Percentiles rank a stretch among this genome's conserved stretches.
phyloP scores from a whole-genome alignment of 1,139 yeast species.

The Fermentozyma sake region DNA sequence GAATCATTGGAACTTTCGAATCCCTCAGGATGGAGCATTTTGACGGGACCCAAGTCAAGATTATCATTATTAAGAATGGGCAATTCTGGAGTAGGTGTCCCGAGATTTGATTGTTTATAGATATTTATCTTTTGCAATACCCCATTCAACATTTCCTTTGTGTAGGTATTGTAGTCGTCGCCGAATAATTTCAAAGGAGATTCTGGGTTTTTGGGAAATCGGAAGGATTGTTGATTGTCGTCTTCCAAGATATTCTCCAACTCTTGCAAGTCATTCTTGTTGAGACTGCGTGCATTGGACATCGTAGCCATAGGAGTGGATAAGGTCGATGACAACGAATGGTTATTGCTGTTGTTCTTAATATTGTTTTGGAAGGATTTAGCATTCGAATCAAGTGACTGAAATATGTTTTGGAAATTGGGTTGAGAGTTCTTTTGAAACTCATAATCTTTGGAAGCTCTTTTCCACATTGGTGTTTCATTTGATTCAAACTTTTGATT shows the following conservation, averaged over 20 bases:
- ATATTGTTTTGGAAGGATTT: constrained; percentile 5
- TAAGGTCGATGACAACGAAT: constrained; percentile 32
- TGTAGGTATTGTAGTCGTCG: constrained; percentile 38
- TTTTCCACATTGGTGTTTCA: constrained; percentile 39
- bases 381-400: constrained; percentile 14
- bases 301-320: constrained; percentile 31
- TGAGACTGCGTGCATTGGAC: constrained; percentile 6
- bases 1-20: background rate
- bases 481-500: constrained; percentile 19
- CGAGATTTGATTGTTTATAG: constrained; percentile 13
- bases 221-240: constrained; percentile 11
- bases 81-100: constrained; percentile 8
- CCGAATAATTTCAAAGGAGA: constrained; percentile 41
- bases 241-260: constrained; percentile 20
- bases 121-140: constrained; percentile 24
- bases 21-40: background rate
- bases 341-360: constrained; percentile 12
- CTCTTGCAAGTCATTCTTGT: constrained; percentile 6
- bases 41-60: background rate
- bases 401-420: constrained; percentile 32
- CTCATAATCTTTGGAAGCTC: constrained; percentile 26
- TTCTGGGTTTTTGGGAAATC: constrained; percentile 17
- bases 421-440: constrained; percentile 23
- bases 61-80: background rate
- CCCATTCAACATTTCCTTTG: constrained; percentile 34